Percentiles rank a stretch among this genome's conserved stretches.
Conservation (phyloP, 495 filamentous ascomycete genomes). For the Lepraria neglecta region DNA sequence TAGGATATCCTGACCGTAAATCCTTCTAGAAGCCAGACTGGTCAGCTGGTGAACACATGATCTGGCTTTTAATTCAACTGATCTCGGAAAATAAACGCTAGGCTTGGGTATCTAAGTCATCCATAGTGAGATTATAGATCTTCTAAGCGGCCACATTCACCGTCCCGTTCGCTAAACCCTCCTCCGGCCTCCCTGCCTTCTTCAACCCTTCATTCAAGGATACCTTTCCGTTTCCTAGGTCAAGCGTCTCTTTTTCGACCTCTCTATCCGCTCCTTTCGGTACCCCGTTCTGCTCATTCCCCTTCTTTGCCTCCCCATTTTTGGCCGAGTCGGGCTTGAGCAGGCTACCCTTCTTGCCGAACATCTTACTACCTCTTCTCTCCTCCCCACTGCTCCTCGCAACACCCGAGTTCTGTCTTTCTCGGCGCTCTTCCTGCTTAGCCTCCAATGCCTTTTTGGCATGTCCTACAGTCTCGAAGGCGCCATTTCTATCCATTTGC, state of each 20-base stretch:
- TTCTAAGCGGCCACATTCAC: slow-evolving; percentile 2
- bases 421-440: slow-evolving; percentile 26
- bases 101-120: neutral
- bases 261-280: slow-evolving; percentile 14
- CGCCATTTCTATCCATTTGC: slow-evolving; percentile 31
- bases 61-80: neutral
- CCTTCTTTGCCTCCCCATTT: neutral
- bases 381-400: slow-evolving; percentile 25
- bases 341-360: slow-evolving; percentile 13
- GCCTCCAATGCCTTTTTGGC: slow-evolving; percentile 35
- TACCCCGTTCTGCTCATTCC: neutral
- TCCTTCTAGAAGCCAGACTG: neutral
- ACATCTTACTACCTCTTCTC: slow-evolving; percentile 17
- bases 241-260: slow-evolving; percentile 9
- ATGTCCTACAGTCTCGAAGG: slow-evolving; percentile 37
- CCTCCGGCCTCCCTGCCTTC: neutral
- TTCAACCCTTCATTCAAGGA: neutral
- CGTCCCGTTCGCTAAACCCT: neutral
- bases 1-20: neutral
- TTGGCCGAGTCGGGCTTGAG: slow-evolving; percentile 1
- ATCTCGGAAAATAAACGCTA: too few relatives aligned
- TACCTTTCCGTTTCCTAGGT: neutral
- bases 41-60: neutral
- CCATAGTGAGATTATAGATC: neutral
- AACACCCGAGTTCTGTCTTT: slow-evolving; percentile 21